Evolutionary conservation across 2,329 filamentous ascomycete genomes (phyloP).

Genomic region (Hawksworthiomyces lignivorus): DNA sequence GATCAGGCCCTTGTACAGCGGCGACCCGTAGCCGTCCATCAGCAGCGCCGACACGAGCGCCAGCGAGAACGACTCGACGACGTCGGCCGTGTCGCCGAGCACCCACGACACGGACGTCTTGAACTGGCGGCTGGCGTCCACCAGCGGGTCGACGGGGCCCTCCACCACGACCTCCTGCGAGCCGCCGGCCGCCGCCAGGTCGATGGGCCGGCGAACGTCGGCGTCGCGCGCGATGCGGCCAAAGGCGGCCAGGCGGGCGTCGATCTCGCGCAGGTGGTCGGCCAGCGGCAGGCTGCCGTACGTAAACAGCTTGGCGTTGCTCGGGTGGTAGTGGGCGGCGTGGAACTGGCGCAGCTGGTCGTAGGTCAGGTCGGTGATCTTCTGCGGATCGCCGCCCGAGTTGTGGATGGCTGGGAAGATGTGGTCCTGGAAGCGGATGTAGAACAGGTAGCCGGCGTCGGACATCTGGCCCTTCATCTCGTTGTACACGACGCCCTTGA

Average conservation of each 20-base stretch:
- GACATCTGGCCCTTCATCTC: constrained; percentile 99
- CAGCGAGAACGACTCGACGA: constrained; percentile 82
- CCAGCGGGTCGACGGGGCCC: constrained; percentile 80
- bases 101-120: constrained; percentile 95
- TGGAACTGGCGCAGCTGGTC: constrained; percentile 85
- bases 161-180: constrained; percentile 62
- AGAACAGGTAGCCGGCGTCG: constrained; percentile 91
- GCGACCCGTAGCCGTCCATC: constrained; percentile 92
- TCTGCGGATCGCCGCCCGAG: constrained; percentile 90
- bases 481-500: constrained; percentile 98
- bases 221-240: constrained; percentile 57
- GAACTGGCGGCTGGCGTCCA: constrained; percentile 77
- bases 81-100: constrained; percentile 71
- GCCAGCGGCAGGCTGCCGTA: constrained; percentile 87
- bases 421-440: constrained; percentile 89
- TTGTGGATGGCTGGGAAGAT: constrained; percentile 94
- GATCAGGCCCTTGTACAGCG: constrained; percentile 80
- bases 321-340: constrained; percentile 89
- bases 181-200: constrained; percentile 54
- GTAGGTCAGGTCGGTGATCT: constrained; percentile 92
- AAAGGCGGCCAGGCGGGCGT: constrained; percentile 67
- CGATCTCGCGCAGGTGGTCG: constrained; percentile 72
- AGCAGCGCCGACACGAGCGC: constrained; percentile 75
- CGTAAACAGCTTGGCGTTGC: constrained; percentile 91
- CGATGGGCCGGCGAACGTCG: constrained; percentile 69